phyloP scores from a whole-genome alignment of 2,329 filamentous ascomycete genomes.

The Cordyceps farinosa region DNA sequence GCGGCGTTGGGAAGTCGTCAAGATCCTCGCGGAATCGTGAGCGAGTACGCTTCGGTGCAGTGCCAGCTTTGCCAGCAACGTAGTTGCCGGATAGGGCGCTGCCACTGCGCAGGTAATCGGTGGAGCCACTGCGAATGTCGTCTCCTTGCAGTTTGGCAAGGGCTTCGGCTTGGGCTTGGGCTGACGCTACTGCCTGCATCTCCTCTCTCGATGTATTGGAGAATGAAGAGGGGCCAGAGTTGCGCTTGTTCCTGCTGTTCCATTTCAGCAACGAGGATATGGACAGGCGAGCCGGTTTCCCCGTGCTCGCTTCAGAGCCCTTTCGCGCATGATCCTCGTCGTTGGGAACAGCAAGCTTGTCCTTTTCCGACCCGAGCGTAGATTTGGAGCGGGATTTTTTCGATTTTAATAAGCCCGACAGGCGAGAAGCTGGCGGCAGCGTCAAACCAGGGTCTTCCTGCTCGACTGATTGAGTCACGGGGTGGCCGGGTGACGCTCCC shows the following conservation, averaged over 20 bases:
- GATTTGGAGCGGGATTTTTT: conserved; percentile 50
- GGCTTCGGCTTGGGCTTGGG: conserved; percentile 29
- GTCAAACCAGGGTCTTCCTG: conserved; percentile 19
- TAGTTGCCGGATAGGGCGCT: conserved; percentile 5
- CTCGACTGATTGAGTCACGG: background rate
- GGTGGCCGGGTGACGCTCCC: background rate
- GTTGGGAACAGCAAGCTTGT: conserved; percentile 39
- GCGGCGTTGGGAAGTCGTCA: conserved; percentile 83
- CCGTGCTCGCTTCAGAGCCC: conserved; percentile 51
- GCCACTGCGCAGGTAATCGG: conserved; percentile 42
- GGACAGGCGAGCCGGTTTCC: conserved; percentile 43
- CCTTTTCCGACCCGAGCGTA: conserved; percentile 40
- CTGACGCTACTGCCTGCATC: conserved; percentile 49
- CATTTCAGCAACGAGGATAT: conserved; percentile 76
- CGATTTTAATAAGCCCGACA: conserved; percentile 41
- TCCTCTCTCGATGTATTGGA: conserved; percentile 90
- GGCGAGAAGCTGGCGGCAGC: conserved; percentile 25
- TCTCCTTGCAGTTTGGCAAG: conserved; percentile 35
- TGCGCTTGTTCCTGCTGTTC: conserved; percentile 55
- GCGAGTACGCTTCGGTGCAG: conserved; percentile 70
- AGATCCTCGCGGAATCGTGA: conserved; percentile 92
- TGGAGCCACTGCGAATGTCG: conserved; percentile 24
- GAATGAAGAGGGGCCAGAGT: conserved; percentile 68
- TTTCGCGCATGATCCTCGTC: conserved; percentile 51
- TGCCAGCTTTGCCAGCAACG: conserved; percentile 32